Percentiles rank a stretch among this genome's conserved stretches.
Conservation (phyloP, 306 rosid genomes). For the Carpinus viminea region DNA sequence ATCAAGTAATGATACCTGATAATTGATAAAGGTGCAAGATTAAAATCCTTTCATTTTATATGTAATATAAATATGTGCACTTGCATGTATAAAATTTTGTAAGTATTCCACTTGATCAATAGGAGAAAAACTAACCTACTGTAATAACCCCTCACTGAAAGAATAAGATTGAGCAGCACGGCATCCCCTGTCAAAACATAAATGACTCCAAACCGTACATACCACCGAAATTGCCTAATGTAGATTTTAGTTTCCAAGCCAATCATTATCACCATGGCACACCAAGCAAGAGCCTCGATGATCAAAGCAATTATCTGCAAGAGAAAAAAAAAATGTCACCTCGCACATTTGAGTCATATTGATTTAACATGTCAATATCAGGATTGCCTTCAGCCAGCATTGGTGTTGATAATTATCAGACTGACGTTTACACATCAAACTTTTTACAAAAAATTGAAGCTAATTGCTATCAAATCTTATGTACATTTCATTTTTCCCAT, state of each 20-base stretch:
- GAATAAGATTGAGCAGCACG: constrained; percentile 64
- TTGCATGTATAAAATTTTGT: not conserved
- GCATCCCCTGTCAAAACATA: constrained; percentile 76
- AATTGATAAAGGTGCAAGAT: no score
- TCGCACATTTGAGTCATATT: constrained; percentile 1
- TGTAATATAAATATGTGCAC: no score
- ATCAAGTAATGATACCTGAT: no score
- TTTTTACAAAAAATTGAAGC: not conserved
- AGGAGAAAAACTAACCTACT: constrained; percentile 50
- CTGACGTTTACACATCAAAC: not conserved
- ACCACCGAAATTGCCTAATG: constrained; percentile 75
- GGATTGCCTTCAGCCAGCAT: not conserved
- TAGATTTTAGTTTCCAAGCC: constrained; percentile 67
- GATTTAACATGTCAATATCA: constrained; percentile 4
- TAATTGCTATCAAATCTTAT: constrained; percentile 16
- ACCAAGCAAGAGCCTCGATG: constrained; percentile 69
- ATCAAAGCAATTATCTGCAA: constrained; percentile 49
- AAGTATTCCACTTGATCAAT: not conserved
- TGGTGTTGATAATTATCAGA: not conserved
- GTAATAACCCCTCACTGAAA: constrained; percentile 54
- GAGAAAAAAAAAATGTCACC: constrained; percentile 13
- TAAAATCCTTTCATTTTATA: no score
- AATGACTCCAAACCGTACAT: constrained; percentile 70
- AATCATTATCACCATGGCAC: constrained; percentile 55
- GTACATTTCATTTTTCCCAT: not conserved